Base-by-base conservation (phyloP, 176 grass and related monocot species). In the Ampelocalamus luodianensis region DNA sequence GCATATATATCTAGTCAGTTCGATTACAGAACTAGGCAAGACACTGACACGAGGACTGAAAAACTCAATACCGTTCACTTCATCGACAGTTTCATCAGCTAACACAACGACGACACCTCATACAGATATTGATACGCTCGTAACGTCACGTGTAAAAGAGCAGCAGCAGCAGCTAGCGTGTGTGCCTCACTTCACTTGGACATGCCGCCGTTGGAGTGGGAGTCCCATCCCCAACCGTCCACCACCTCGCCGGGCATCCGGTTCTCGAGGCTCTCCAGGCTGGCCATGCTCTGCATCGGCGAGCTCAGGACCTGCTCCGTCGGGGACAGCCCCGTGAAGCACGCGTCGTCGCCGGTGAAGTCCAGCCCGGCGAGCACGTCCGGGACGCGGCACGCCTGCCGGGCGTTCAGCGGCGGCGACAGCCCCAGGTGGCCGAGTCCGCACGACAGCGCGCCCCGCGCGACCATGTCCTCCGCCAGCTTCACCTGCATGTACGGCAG, bases 391-490 rank as follows among this genome's bases (percentile, higher is more conserved):
- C 89, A 86, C 49, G 84, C 74, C 64, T 78, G 86, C 27, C 83
- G 85, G 20, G 88, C 88, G 77, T 92, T 92, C 77, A 92, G 81
- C 6, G 76, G 76, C 53, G 87, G 80, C 46, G 68, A 87, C n/a
- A 83, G 60, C 2, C 74, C 85, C 4, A 80, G 60, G 85, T 65
- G 76, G 27, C 79, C 93, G 12, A 94, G 73, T 11, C 93, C 89
- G 44, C 88, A 96, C 46, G 91, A 91, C 85, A 94, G 24, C 0
- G 91, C 84, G 43, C 91, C 84, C 18, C 93, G 92, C 0, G 96
- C 60, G 11, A 95, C 93, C 89, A 92, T 87, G 49, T 98, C 91
- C 91, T 98, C 96, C 8, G 96, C 96, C 84, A 98, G 43, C 42
- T 43, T 43, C 42, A 43, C 42, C 42, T 43, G 42, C 42, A 43